Conservation (phyloP, 257 asterid genomes). For the Thymus quinquecostatus region DNA sequence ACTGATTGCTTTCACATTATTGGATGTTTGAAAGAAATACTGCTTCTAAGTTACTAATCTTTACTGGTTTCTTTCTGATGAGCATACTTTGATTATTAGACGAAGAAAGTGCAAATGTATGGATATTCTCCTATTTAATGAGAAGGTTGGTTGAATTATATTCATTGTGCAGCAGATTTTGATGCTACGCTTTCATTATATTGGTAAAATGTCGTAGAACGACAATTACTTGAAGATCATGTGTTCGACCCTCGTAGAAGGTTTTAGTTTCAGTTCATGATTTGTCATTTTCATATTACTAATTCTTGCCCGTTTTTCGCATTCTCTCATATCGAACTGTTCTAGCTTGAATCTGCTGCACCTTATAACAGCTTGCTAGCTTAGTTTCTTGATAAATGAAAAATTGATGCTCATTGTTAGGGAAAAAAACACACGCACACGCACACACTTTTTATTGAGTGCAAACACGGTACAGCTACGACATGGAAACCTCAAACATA, state of each 20-base stretch:
- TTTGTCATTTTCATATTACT: neutral
- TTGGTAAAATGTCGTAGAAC: neutral
- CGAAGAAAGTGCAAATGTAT: constrained; percentile 7
- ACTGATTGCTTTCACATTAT: neutral
- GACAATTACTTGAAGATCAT: neutral
- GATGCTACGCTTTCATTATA: neutral
- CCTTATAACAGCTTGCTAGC: neutral
- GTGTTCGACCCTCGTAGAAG: neutral
- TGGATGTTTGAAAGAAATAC: neutral
- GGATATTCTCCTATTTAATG: neutral
- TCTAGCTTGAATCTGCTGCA: neutral
- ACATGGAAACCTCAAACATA: neutral
- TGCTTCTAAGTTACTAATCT: neutral
- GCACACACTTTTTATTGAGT: constrained; percentile 24
- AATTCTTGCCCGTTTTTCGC: neutral
- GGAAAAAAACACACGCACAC: constrained; percentile 5
- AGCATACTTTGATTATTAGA: neutral
- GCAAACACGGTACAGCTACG: constrained; percentile 30
- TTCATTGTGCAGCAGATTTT: neutral
- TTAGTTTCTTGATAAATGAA: neutral
- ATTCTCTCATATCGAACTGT: neutral
- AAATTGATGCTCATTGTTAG: neutral
- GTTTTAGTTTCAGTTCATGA: neutral
- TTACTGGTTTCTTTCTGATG: neutral
- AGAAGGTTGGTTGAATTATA: constrained; percentile 14